These are phyloP conservation scores for Apiospora malaysiana DNA, from an alignment of 2,329 filamentous ascomycete species.

Conservation along the genomic window DNA sequence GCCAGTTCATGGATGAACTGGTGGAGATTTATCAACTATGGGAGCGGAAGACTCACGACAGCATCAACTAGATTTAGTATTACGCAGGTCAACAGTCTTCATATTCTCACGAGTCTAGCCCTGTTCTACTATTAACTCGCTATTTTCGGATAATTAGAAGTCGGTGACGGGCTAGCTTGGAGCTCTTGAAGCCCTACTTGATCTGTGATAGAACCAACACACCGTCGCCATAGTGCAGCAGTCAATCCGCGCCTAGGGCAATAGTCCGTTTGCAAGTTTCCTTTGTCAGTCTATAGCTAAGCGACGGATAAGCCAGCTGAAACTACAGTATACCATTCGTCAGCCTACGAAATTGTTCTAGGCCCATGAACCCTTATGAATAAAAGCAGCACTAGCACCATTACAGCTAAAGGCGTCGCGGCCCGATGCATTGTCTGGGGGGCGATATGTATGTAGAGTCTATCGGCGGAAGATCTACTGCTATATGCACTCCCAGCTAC, in stretches of 20 bases:
- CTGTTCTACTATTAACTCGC: not conserved
- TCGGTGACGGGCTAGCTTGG: not conserved
- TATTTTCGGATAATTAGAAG: not conserved
- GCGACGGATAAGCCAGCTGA: not conserved
- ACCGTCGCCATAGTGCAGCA: not conserved
- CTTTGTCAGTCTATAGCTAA: not conserved
- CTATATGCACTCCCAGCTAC: conserved; percentile 38
- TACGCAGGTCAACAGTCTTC: not conserved
- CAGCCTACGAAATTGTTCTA: not conserved
- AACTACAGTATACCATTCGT: not conserved
- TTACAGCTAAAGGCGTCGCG: not conserved
- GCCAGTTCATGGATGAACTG: not conserved
- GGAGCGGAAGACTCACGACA: not conserved
- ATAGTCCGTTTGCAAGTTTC: not conserved
- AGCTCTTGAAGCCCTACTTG: not conserved
- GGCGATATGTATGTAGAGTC: not conserved
- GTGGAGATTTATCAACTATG: not conserved
- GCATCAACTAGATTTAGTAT: not conserved
- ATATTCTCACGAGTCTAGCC: not conserved
- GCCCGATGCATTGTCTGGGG: not conserved
- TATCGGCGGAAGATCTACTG: not conserved
- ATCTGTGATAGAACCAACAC: too few relatives aligned
- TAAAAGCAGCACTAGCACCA: not conserved
- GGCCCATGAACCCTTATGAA: not conserved
- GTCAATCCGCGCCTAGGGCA: not conserved